Evolutionary conservation across 805 yeast genomes (phyloP), one percentile per base, ranked within the genome.

Genomic region (Ogataea chonburiensis): DNA sequence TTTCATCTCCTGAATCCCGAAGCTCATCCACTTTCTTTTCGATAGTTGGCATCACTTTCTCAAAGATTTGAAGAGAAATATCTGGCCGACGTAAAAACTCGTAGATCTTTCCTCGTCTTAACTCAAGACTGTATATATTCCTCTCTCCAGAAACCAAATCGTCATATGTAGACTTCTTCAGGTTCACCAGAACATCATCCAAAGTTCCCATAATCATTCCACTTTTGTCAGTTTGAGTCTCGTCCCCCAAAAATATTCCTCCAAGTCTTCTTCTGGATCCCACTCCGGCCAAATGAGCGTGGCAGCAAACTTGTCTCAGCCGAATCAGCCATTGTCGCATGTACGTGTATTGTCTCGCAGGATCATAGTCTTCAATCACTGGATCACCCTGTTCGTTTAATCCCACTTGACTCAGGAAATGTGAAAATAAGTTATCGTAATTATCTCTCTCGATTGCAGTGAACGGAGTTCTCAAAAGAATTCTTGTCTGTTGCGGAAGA

Each of bases 361-460:
- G 69, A 43, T 70, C 68, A 75, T 77, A 69, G 46, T 68, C 73
- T 8, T 67, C 68, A 4, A 63, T 51, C 1, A 66, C 55, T 0
- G 82, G 81, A 25, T 66, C 66, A 11, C 79, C 79, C 20, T 64
- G 58, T 7, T 72, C 75, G 50, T 66, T 60, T 9, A 80, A 64
- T 4, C 79, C 79, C 20, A 77, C 84, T 19, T 66, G 72, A 11
- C 60, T 52, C 34, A 77, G 63, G 51, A 87, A 86, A n/a, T 74
- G 71, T 13, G 71, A 68, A 52, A 77, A 77, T 14, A 77, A 48
- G 46, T 78, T 77, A 34, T 79, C 73, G 55, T 93, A 93, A 50
- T 86, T 81, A 53, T 86, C 87, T 52, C 84, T 83, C 55, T 93
- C 98, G 14, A 93, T 75, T 0, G 86, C 79, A 3, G 84, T 79